Percentiles rank a stretch among this genome's conserved stretches.
These are phyloP conservation scores for Huntiella savannae DNA, from an alignment of 2,329 filamentous ascomycete species.

Conservation along the genomic window DNA sequence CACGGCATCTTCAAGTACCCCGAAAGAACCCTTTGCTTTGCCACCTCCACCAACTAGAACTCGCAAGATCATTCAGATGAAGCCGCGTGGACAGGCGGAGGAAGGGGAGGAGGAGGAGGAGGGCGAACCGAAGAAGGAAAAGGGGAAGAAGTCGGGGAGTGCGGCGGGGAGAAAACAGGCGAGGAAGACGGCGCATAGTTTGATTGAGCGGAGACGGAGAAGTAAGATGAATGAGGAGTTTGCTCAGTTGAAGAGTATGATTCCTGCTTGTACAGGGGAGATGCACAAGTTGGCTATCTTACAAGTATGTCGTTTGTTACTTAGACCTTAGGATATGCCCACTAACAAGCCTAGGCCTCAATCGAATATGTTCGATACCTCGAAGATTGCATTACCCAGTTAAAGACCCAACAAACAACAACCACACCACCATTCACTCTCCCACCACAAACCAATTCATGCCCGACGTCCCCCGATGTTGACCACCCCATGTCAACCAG, in stretches of 20 bases:
- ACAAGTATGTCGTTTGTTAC: conserved; percentile 40
- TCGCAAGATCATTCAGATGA: conserved; percentile 97
- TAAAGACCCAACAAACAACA: conserved; percentile 42
- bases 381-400: conserved; percentile 64
- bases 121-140: conserved; percentile 12
- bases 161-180: conserved; percentile 88
- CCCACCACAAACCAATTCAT: background rate
- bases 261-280: conserved; percentile 85
- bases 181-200: conserved; percentile 83
- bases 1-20: conserved; percentile 21
- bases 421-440: conserved; percentile 11
- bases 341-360: conserved; percentile 46
- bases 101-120: conserved; percentile 14
- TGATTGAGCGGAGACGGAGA: conserved; percentile 74
- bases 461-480: no score
- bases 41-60: conserved; percentile 83
- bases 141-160: conserved; percentile 23
- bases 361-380: conserved; percentile 94
- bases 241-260: conserved; percentile 79
- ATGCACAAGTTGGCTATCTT: conserved; percentile 97
- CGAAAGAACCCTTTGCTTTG: conserved; percentile 52
- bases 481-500: no score
- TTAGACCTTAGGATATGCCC: background rate
- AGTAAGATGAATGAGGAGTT: conserved; percentile 99
- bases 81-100: conserved; percentile 36